phyloP scores from a whole-genome alignment of 139 green algal genomes.

The Coelastrella sp. region DNA sequence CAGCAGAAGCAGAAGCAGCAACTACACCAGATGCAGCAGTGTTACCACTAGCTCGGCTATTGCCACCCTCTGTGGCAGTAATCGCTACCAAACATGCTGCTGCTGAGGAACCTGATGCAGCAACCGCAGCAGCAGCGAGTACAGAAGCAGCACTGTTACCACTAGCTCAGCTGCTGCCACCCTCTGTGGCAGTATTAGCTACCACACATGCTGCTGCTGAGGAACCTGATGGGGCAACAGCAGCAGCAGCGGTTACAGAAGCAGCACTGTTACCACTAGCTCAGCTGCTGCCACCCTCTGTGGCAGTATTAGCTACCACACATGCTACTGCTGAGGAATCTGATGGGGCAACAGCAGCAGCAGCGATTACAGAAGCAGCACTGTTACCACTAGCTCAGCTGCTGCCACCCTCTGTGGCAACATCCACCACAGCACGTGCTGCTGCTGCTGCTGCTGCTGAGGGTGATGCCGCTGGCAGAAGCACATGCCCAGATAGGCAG shows the following conservation, averaged over 20 bases:
- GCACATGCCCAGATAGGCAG: no score
- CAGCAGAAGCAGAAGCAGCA: background rate
- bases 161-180: background rate
- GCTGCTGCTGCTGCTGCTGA: background rate
- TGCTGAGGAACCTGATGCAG: background rate
- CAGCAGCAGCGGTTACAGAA: background rate
- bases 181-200: background rate
- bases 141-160: background rate
- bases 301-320: no score
- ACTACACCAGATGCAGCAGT: background rate
- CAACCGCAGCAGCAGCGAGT: background rate
- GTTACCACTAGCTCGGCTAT: background rate
- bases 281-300: no score
- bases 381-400: background rate
- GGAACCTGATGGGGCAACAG: no score
- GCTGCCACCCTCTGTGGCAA: background rate
- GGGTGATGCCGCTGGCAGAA: no score
- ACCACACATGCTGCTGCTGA: no score
- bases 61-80: background rate
- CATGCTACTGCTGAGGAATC: no score
- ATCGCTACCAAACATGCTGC: background rate
- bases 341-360: conserved; percentile 17
- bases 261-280: background rate
- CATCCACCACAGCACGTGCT: background rate
- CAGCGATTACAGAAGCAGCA: background rate